Conservation (phyloP, 306 rosid species). For the Lagenaria siceraria region DNA sequence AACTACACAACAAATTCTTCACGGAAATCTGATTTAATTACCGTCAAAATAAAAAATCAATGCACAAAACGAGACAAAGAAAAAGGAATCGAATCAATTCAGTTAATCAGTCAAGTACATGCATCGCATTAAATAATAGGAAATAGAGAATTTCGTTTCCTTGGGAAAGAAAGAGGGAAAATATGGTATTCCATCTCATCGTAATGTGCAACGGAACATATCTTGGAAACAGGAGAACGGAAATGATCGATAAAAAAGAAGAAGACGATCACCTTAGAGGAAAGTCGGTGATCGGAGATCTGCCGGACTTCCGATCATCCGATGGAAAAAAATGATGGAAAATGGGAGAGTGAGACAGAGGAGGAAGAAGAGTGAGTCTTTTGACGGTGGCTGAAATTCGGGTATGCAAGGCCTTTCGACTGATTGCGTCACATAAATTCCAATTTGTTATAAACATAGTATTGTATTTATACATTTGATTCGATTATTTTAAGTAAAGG, state of each 20-base stretch:
- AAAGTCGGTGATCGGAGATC: background rate
- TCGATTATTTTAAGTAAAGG: background rate
- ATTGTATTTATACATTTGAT: background rate
- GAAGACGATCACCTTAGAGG: background rate
- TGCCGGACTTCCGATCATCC: background rate
- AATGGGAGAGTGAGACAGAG: background rate
- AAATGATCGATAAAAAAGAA: background rate
- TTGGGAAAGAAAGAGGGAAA: background rate
- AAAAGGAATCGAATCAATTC: background rate
- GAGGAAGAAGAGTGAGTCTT: background rate
- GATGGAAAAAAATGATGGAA: background rate
- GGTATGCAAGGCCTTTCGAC: background rate
- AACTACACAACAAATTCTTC: background rate
- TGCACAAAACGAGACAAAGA: background rate
- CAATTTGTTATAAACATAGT: background rate
- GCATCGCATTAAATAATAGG: background rate
- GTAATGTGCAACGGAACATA: background rate
- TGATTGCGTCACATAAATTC: conserved; percentile 5
- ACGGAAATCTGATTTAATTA: background rate
- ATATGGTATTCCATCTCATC: background rate
- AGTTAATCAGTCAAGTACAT: background rate
- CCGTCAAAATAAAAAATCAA: background rate
- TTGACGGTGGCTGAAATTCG: background rate
- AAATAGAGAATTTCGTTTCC: background rate
- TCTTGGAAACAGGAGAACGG: background rate